A percentile compares a stretch with the other conserved stretches of the same genome.
phyloP scores from a whole-genome alignment of 305 asterid species.

The Petunia hybrid region DNA sequence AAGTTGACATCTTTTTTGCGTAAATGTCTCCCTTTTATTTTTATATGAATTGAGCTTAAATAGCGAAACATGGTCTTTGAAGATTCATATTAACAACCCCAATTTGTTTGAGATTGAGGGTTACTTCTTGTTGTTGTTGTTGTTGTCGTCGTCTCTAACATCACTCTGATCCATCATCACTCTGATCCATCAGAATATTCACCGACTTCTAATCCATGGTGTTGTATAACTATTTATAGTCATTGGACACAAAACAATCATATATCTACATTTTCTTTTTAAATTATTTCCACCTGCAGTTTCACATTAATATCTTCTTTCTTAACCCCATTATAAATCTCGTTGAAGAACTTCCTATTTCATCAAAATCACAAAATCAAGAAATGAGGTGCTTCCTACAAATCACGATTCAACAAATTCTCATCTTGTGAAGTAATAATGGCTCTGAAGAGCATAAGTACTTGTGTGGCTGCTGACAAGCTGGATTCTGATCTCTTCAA shows the following conservation, averaged over 20 bases:
- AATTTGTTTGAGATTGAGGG: no score
- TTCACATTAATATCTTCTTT: not conserved
- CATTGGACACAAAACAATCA: not conserved
- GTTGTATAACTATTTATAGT: conserved; percentile 22
- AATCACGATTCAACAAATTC: no score
- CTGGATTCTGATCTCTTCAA: no score
- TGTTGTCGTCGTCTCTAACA: no score
- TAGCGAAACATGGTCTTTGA: no score
- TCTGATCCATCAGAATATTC: conserved; percentile 6
- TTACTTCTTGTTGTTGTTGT: no score
- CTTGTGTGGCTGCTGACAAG: no score
- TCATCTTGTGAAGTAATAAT: no score
- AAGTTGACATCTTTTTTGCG: conserved; percentile 3
- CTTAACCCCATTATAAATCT: not conserved
- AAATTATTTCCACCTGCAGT: conserved; percentile 13
- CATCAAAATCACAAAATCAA: not conserved
- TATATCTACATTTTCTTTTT: not conserved
- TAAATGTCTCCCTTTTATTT: conserved; percentile 18
- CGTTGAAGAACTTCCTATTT: not conserved
- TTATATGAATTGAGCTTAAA: not conserved
- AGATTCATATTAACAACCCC: no score
- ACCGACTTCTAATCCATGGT: not conserved
- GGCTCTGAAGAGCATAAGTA: no score
- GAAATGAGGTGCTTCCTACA: no score
- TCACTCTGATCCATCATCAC: not conserved